Evolutionary conservation across 225 moss, liverwort and hornwort genomes (phyloP).

Genomic region (Climacium dendroides): DNA sequence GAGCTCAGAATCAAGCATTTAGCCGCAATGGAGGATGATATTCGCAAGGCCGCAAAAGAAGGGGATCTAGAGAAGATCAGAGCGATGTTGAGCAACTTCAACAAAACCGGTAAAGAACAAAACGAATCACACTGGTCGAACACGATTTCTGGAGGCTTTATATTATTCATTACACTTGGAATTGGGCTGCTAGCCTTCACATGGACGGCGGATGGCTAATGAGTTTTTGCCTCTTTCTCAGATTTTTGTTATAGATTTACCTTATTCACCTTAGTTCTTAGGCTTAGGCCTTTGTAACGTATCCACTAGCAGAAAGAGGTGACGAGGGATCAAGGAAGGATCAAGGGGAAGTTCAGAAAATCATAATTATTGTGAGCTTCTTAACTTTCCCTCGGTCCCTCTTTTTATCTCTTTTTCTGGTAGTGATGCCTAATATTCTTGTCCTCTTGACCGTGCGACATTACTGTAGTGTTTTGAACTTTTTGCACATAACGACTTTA

Average conservation of each 20-base stretch:
- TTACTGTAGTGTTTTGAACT: not conserved
- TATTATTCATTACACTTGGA: conserved; percentile 34
- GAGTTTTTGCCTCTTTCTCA: not conserved
- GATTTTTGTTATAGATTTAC: not conserved
- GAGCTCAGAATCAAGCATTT: conserved; percentile 15
- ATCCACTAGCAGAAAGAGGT: not conserved
- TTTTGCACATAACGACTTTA: not conserved
- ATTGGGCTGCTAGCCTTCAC: conserved; percentile 49
- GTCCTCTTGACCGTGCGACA: too few species aligned
- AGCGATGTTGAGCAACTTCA: conserved; percentile 30
- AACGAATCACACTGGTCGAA: conserved; percentile 2
- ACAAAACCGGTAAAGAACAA: conserved; percentile 1
- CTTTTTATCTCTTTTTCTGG: too few species aligned
- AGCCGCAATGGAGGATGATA: conserved; percentile 24
- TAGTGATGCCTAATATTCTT: not conserved
- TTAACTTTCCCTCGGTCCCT: not conserved
- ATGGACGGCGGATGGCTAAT: conserved; percentile 58
- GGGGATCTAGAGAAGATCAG: conserved; percentile 58
- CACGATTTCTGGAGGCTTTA: conserved; percentile 12
- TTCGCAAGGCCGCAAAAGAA: conserved; percentile 64
- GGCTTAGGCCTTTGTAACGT: not conserved
- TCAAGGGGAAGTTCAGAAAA: not conserved
- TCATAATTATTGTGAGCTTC: not conserved
- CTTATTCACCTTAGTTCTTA: not conserved
- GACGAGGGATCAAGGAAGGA: not conserved